phyloP scores from a whole-genome alignment of 2,329 filamentous ascomycete genomes.

The Cercospora canescens region DNA sequence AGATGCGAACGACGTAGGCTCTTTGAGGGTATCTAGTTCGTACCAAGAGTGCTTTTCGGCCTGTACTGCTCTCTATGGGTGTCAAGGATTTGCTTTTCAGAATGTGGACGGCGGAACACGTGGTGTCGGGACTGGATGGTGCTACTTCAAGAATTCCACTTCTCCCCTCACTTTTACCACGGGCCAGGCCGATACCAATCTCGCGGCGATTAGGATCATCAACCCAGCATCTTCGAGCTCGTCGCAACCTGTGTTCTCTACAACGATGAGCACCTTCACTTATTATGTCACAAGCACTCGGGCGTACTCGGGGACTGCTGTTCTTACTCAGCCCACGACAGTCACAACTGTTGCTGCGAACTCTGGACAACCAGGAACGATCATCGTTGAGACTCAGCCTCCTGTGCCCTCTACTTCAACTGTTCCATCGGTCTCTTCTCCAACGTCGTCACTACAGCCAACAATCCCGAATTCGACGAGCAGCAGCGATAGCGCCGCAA shows the following conservation, averaged over 20 bases:
- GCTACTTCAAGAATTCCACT: constrained; percentile 6
- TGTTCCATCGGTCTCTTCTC: no score
- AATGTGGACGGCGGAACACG: not conserved
- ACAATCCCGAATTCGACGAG: no score
- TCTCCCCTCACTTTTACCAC: not conserved
- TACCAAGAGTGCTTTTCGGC: not conserved
- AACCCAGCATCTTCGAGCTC: not conserved
- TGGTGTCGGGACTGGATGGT: not conserved
- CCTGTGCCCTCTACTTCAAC: not conserved
- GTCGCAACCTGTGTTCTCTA: not conserved
- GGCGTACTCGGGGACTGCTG: not conserved
- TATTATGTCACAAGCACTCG: constrained; percentile 7
- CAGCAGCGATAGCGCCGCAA: no score
- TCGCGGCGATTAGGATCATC: not conserved
- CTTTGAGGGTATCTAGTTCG: not conserved
- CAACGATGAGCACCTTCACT: not conserved
- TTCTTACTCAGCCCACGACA: constrained; percentile 3
- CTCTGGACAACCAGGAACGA: not conserved
- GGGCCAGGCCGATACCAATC: not conserved
- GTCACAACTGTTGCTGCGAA: constrained; percentile 2
- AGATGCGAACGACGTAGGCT: not conserved
- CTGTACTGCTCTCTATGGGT: not conserved
- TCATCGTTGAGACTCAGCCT: not conserved
- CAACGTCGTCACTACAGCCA: no score
- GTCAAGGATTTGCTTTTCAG: constrained; percentile 1